Evolutionary conservation across 2,329 filamentous ascomycete genomes (phyloP).

Genomic region (Xylaria sp.): DNA sequence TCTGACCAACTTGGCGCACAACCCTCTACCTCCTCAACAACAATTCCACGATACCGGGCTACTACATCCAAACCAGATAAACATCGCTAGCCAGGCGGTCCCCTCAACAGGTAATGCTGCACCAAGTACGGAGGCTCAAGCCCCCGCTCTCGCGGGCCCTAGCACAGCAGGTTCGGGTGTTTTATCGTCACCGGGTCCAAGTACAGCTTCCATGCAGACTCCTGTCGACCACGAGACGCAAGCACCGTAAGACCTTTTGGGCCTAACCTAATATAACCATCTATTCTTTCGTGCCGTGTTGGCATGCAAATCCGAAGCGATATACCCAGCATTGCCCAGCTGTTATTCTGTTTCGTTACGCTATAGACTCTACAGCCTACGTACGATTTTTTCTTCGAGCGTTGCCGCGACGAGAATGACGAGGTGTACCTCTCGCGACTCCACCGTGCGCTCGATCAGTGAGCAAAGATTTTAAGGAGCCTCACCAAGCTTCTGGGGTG

Average conservation of each 20-base stretch:
- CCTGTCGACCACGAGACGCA: constrained; percentile 24
- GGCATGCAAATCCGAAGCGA: background rate
- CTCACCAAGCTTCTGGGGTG: background rate
- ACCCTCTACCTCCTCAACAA: constrained; percentile 33
- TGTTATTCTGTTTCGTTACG: background rate
- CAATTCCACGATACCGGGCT: constrained; percentile 12
- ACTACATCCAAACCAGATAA: background rate
- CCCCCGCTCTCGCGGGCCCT: constrained; percentile 29
- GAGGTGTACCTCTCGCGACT: background rate
- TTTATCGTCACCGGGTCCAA: constrained; percentile 35
- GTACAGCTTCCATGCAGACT: constrained; percentile 39
- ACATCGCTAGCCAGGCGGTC: background rate
- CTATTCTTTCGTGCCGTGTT: background rate
- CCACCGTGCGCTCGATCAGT: background rate
- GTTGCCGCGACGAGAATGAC: background rate
- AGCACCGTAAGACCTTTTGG: background rate
- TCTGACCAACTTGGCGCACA: constrained; percentile 29
- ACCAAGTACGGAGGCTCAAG: background rate
- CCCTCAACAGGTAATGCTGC: background rate
- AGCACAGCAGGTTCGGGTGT: constrained; percentile 37
- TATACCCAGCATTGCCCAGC: background rate
- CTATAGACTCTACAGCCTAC: background rate
- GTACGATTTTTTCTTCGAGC: background rate
- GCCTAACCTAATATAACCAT: background rate
- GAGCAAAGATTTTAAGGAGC: background rate